A percentile compares a stretch with the other conserved stretches of the same genome.
Conservation (phyloP, 1,284 basidiomycete genomes). For the Leccinum subatratum region DNA sequence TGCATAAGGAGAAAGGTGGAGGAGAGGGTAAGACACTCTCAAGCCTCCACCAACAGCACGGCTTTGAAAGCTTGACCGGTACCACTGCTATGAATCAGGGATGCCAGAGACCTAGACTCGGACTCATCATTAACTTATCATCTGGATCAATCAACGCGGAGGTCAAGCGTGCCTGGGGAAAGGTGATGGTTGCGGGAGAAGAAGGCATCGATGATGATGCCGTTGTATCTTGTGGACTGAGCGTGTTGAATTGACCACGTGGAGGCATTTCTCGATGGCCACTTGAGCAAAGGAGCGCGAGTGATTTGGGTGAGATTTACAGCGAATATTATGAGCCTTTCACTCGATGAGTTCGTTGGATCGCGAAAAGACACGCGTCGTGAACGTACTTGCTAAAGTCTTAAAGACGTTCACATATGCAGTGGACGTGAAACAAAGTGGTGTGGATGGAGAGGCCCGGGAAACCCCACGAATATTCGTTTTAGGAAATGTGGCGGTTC, state of each 20-base stretch:
- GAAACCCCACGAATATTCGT: conserved; percentile 13
- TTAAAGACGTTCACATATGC: conserved; percentile 12
- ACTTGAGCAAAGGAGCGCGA: conserved; percentile 10
- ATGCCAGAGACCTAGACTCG: too few relatives aligned
- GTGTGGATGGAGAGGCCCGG: conserved; percentile 1
- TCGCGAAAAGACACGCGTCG: conserved; percentile 6
- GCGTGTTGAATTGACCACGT: conserved; percentile 26
- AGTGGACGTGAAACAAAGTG: conserved; percentile 1
- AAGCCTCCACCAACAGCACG: too few relatives aligned
- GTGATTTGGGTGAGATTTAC: conserved; percentile 2
- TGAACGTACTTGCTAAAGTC: conserved; percentile 13
- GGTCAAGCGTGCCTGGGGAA: conserved; percentile 31
- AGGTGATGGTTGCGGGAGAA: conserved; percentile 26
- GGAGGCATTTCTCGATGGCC: conserved; percentile 22
- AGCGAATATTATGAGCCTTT: not conserved
- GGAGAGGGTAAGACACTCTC: too few relatives aligned
- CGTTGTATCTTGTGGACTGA: conserved; percentile 30
- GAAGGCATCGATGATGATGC: conserved; percentile 21
- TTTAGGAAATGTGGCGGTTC: conserved; percentile 25
- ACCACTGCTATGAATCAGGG: too few relatives aligned
- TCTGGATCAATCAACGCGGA: conserved; percentile 12
- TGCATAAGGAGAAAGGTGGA: too few relatives aligned
- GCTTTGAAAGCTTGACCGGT: too few relatives aligned
- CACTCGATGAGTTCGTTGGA: not conserved
- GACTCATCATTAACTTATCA: too few relatives aligned